A percentile compares a stretch with the other conserved stretches of the same genome.
Conservation (phyloP, 345 rosid genomes). For the Balakata baccata region DNA sequence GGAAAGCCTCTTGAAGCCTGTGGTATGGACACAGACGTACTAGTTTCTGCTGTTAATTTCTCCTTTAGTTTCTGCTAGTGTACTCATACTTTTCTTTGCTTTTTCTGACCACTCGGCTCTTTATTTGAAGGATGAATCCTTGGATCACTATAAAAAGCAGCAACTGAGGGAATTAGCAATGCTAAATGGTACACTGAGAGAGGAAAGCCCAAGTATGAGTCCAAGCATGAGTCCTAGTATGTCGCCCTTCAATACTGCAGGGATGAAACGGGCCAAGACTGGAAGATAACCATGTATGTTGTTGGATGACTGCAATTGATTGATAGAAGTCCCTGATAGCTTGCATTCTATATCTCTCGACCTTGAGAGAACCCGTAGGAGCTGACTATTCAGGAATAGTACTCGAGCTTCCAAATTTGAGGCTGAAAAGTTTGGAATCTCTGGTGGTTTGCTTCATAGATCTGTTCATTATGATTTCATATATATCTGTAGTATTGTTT, state of each 20-base stretch:
- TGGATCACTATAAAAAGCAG: constrained; percentile 85
- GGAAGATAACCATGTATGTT: constrained; percentile 41
- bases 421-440: constrained; percentile 12
- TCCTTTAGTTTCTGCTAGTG: not conserved
- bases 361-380: constrained; percentile 16
- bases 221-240: constrained; percentile 87
- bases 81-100: not conserved
- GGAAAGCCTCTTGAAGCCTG: constrained; percentile 78
- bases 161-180: constrained; percentile 85
- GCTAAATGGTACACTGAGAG: constrained; percentile 79
- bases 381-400: constrained; percentile 13
- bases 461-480: constrained; percentile 18
- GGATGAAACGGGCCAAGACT: constrained; percentile 89
- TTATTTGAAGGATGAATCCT: constrained; percentile 68
- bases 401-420: constrained; percentile 18
- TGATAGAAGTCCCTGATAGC: constrained; percentile 14
- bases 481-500: not conserved
- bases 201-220: constrained; percentile 80
- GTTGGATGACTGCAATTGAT: constrained; percentile 21
- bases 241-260: constrained; percentile 75
- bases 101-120: not conserved
- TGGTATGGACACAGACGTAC: constrained; percentile 43
- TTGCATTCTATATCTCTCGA: not conserved
- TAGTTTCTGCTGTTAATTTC: not conserved
- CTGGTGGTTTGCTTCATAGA: constrained; percentile 12